phyloP scores from a whole-genome alignment of 352 stramenopile species.

The Salisapilia sapeloensis region DNA sequence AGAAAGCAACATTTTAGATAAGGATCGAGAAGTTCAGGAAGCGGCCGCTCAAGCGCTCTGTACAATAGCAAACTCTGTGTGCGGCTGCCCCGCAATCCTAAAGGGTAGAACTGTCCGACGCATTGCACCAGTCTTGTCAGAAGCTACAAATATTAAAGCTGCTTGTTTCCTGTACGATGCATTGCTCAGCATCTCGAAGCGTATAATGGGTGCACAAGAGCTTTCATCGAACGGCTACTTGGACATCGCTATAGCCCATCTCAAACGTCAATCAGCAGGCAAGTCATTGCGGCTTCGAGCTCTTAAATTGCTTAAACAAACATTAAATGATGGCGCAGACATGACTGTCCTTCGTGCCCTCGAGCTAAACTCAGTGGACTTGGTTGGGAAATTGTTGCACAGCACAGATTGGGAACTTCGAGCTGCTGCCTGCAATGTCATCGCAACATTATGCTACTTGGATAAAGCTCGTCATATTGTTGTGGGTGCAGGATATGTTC shows the following conservation, averaged over 20 bases:
- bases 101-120: slow-evolving; percentile 14
- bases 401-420: slow-evolving; percentile 17
- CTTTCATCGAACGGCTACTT: slow-evolving; percentile 31
- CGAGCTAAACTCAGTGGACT: slow-evolving; percentile 26
- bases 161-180: slow-evolving; percentile 30
- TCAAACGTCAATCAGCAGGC: slow-evolving; percentile 11
- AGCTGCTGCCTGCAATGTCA: slow-evolving; percentile 26
- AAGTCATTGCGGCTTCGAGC: slow-evolving; percentile 20
- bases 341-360: slow-evolving; percentile 25
- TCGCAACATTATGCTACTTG: slow-evolving; percentile 31
- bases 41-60: slow-evolving; percentile 31
- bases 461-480: slow-evolving; percentile 38
- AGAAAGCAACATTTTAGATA: slow-evolving; percentile 15
- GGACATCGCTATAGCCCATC: slow-evolving; percentile 24
- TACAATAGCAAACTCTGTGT: slow-evolving; percentile 25
- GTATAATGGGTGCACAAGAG: slow-evolving; percentile 25
- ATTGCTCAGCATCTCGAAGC: slow-evolving; percentile 16
- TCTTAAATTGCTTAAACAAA: slow-evolving; percentile 36
- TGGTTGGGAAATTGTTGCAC: slow-evolving; percentile 22
- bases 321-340: slow-evolving; percentile 47
- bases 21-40: slow-evolving; percentile 22
- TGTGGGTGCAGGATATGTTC: slow-evolving; percentile 30
- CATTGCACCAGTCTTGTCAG: slow-evolving; percentile 25
- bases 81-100: slow-evolving; percentile 18
- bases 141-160: slow-evolving; percentile 9